These are phyloP conservation scores for Coemansia sp. DNA, from an alignment of 192 early-diverging fungal species.

Conservation along the genomic window DNA sequence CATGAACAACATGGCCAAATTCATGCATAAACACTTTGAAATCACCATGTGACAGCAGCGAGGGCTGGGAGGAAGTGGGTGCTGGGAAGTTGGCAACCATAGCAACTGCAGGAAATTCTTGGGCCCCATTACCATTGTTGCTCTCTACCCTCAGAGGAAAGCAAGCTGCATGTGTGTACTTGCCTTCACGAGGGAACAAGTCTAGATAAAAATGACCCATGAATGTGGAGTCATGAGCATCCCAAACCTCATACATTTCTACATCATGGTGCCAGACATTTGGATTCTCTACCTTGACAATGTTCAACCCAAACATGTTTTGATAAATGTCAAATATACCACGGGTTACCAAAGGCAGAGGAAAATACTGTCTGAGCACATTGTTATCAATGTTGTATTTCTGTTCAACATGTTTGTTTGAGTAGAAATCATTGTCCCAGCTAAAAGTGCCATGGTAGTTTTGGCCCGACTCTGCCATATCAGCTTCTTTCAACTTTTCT, in stretches of 20 bases:
- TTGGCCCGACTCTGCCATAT: conserved; percentile 27
- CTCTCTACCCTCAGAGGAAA: too few relatives aligned
- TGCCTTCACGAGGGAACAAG: conserved; percentile 64
- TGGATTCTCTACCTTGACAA: conserved; percentile 56
- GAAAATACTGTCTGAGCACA: conserved; percentile 71
- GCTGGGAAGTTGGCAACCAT: conserved; percentile 75
- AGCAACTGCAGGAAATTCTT: conserved; percentile 63
- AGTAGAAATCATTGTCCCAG: too few relatives aligned
- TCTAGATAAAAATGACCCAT: conserved; percentile 70
- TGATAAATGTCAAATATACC: conserved; percentile 69
- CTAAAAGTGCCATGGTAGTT: too few relatives aligned
- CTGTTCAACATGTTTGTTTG: too few relatives aligned
- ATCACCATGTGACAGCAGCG: conserved; percentile 77
- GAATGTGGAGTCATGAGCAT: conserved; percentile 53
- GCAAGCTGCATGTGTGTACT: conserved; percentile 4
- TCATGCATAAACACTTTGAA: conserved; percentile 84
- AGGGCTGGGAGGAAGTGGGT: conserved; percentile 63
- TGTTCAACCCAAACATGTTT: conserved; percentile 59
- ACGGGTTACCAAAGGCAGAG: conserved; percentile 49
- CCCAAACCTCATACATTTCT: conserved; percentile 63
- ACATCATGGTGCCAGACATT: conserved; percentile 75
- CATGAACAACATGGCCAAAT: conserved; percentile 68
- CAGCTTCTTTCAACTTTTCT: conserved; percentile 57
- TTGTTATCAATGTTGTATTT: conserved; percentile 63
- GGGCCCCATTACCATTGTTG: too few relatives aligned